Evolutionary conservation across 805 yeast species (phyloP).

Genomic region (Candida cerambycidarum): DNA sequence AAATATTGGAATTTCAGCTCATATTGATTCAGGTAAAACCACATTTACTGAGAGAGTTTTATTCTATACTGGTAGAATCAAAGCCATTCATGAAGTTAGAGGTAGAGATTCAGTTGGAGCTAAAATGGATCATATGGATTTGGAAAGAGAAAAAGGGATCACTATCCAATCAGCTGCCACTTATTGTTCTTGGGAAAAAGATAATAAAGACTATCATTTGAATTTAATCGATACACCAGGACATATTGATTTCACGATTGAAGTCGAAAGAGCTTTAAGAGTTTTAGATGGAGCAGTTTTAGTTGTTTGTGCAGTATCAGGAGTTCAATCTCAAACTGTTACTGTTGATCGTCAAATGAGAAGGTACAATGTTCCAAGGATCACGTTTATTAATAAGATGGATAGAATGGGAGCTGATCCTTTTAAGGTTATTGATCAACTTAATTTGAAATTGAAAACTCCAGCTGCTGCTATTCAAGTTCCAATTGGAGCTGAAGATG

Average conservation of each 20-base stretch:
- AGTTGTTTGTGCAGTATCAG: slow-evolving; percentile 97
- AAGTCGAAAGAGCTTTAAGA: slow-evolving; percentile 97
- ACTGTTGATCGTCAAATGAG: slow-evolving; percentile 99
- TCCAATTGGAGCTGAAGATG: slow-evolving; percentile 92
- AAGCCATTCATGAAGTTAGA: slow-evolving; percentile 94
- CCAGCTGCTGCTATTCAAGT: slow-evolving; percentile 98
- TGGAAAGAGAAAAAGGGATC: slow-evolving; percentile 97
- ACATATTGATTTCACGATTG: slow-evolving; percentile 97
- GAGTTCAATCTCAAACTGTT: slow-evolving; percentile 97
- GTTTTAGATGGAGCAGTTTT: slow-evolving; percentile 97
- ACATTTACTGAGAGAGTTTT: slow-evolving; percentile 97
- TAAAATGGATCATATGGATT: slow-evolving; percentile 98
- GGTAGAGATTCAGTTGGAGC: slow-evolving; percentile 99
- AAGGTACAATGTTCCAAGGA: slow-evolving; percentile 94
- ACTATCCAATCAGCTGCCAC: slow-evolving; percentile 99
- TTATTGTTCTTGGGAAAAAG: slow-evolving; percentile 93
- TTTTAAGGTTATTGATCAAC: slow-evolving; percentile 89
- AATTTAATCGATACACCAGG: slow-evolving; percentile 98
- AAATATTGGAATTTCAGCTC: slow-evolving; percentile 97
- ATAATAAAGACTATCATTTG: slow-evolving; percentile 69
- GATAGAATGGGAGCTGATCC: slow-evolving; percentile 99
- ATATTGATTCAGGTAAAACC: slow-evolving; percentile 97
- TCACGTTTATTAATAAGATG: slow-evolving; percentile 96
- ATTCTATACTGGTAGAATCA: slow-evolving; percentile 94
- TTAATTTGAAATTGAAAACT: slow-evolving; percentile 80